Conservation (phyloP, 2,329 filamentous ascomycete species). For the Pseudogymnoascus sp. region DNA sequence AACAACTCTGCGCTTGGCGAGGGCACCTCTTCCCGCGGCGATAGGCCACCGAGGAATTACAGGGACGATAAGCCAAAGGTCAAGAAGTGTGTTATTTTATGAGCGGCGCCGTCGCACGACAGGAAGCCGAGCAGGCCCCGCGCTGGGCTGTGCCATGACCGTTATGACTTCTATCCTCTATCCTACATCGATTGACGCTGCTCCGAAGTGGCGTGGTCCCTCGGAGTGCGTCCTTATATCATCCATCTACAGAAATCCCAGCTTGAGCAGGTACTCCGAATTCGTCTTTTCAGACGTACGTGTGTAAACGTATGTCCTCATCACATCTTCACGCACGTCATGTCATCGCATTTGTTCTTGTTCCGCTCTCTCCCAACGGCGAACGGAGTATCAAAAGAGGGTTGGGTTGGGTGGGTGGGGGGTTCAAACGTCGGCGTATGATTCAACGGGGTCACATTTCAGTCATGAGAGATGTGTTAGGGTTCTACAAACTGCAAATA, state of each 20-base stretch:
- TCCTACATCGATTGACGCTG: conserved; percentile 5
- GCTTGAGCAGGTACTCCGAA: not conserved
- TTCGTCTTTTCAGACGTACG: conserved; percentile 5
- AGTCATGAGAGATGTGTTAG: conserved; percentile 5
- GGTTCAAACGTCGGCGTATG: conserved; percentile 2
- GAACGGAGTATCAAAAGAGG: conserved; percentile 8
- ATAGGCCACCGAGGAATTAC: conserved; percentile 22
- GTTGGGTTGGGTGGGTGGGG: not conserved
- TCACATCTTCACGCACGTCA: not conserved
- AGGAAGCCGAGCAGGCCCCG: not conserved
- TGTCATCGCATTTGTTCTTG: conserved; percentile 7
- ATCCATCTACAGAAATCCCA: not conserved
- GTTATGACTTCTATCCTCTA: conserved; percentile 8
- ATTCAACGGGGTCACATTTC: conserved; percentile 3
- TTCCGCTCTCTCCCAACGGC: conserved; percentile 7
- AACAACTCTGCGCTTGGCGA: conserved; percentile 11
- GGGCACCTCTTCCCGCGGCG: conserved; percentile 14
- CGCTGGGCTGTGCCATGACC: not conserved
- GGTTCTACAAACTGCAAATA: conserved; percentile 2
- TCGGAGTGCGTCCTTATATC: not conserved
- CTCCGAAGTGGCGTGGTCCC: not conserved
- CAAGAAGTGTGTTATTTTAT: conserved; percentile 28
- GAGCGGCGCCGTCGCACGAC: conserved; percentile 14
- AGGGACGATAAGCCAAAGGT: conserved; percentile 17
- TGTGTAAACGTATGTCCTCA: not conserved